These are phyloP conservation scores for Mortierella sp. DNA, from an alignment of 371 early-diverging fungal species.

Conservation along the genomic window DNA sequence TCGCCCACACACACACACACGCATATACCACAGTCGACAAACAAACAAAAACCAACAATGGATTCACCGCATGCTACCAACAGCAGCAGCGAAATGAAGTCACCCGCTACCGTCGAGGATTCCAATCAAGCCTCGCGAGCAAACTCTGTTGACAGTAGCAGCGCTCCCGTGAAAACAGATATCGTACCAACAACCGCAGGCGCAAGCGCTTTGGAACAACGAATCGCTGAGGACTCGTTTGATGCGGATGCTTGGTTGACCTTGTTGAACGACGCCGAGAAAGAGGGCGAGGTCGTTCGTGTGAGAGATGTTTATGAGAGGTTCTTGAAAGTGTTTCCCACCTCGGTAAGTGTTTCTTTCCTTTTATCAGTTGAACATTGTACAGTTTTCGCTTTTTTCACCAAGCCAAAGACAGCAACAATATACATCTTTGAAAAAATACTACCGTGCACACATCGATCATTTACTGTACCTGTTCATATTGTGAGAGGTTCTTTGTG, in stretches of 20 bases:
- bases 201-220: slow-evolving; percentile 58
- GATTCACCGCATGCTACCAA: slow-evolving; percentile 32
- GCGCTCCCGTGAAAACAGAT: slow-evolving; percentile 12
- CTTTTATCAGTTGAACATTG: too few relatives aligned
- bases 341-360: slow-evolving; percentile 77
- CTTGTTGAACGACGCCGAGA: slow-evolving; percentile 72
- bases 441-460: background rate
- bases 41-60: slow-evolving; percentile 14
- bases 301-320: slow-evolving; percentile 82
- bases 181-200: slow-evolving; percentile 19
- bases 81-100: slow-evolving; percentile 29
- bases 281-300: slow-evolving; percentile 69
- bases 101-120: slow-evolving; percentile 22
- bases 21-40: background rate
- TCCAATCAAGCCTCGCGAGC: slow-evolving; percentile 40
- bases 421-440: slow-evolving; percentile 5
- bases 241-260: slow-evolving; percentile 82
- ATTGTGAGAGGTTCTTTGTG: background rate
- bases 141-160: slow-evolving; percentile 39
- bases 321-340: slow-evolving; percentile 86
- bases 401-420: background rate
- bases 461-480: background rate
- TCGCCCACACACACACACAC: background rate
- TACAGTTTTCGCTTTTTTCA: background rate
- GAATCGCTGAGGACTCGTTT: slow-evolving; percentile 69